phyloP scores from a whole-genome alignment of 176 grass and related monocot species.

The Pharus latifolius region DNA sequence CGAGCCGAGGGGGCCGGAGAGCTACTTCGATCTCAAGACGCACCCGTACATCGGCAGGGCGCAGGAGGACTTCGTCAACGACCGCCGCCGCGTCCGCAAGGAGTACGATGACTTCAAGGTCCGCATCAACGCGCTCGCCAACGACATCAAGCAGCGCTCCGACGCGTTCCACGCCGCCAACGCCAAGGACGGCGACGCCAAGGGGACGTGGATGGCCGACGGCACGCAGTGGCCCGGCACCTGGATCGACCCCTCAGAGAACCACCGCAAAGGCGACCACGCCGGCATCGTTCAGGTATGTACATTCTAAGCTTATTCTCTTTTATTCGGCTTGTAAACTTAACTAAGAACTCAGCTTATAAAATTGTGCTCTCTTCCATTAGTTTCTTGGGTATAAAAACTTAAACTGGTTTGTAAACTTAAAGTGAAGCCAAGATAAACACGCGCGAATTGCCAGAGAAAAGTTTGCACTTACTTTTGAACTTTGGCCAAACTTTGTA shows the following conservation, averaged over 20 bases:
- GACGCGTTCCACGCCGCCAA: slow-evolving; percentile 54
- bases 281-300: slow-evolving; percentile 70
- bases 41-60: slow-evolving; percentile 78
- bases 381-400: too few relatives aligned
- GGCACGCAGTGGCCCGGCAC: slow-evolving; percentile 70
- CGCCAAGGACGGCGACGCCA: slow-evolving; percentile 23
- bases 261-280: slow-evolving; percentile 89
- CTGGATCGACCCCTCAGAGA: slow-evolving; percentile 52
- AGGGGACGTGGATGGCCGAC: slow-evolving; percentile 67
- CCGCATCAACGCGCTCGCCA: slow-evolving; percentile 39
- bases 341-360: too few relatives aligned
- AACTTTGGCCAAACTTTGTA: too few relatives aligned
- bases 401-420: too few relatives aligned
- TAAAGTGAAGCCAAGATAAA: too few relatives aligned
- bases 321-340: too few relatives aligned
- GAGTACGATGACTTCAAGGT: slow-evolving; percentile 96
- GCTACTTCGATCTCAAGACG: slow-evolving; percentile 81
- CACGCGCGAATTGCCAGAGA: too few relatives aligned
- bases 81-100: slow-evolving; percentile 61
- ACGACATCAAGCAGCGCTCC: slow-evolving; percentile 54
- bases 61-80: slow-evolving; percentile 75
- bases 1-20: slow-evolving; percentile 60
- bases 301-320: too few relatives aligned
- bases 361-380: too few relatives aligned
- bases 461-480: too few relatives aligned